A percentile compares a stretch with the other conserved stretches of the same genome.
phyloP scores from a whole-genome alignment of 352 stramenopile genomes.

The Pythium chondricola region DNA sequence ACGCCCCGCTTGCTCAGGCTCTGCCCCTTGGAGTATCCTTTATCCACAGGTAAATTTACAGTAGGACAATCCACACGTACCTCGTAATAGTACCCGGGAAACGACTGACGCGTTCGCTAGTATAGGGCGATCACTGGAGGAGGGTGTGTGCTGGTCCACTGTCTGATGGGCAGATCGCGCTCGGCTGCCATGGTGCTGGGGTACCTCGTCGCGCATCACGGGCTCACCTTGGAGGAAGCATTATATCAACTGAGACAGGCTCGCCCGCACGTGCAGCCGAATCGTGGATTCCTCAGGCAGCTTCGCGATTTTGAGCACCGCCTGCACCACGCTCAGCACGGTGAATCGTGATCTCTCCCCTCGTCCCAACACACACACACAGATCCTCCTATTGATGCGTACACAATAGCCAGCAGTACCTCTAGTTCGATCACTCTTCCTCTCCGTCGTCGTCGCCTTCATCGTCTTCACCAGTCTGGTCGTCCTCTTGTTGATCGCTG shows the following conservation, averaged over 20 bases:
- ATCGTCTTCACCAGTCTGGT: slow-evolving; percentile 3
- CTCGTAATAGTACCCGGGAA: not conserved
- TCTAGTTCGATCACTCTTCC: too few relatives aligned
- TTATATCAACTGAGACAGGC: slow-evolving; percentile 31
- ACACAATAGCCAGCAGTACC: too few relatives aligned
- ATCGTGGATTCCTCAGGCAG: slow-evolving; percentile 55
- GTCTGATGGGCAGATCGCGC: slow-evolving; percentile 60
- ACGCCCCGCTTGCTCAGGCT: slow-evolving; percentile 28
- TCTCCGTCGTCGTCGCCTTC: slow-evolving; percentile 11
- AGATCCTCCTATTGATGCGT: too few relatives aligned
- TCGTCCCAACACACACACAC: too few relatives aligned
- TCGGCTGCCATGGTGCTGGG: slow-evolving; percentile 63
- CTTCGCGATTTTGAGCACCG: slow-evolving; percentile 34
- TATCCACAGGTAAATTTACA: slow-evolving; percentile 38
- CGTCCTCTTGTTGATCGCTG: slow-evolving; percentile 11
- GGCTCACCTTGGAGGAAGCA: slow-evolving; percentile 33
- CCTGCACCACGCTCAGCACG: too few relatives aligned
- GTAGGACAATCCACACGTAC: not conserved
- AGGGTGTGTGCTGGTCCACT: slow-evolving; percentile 72
- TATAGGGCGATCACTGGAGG: slow-evolving; percentile 33
- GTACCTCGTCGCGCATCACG: slow-evolving; percentile 41
- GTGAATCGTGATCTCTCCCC: too few relatives aligned
- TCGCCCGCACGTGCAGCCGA: slow-evolving; percentile 56
- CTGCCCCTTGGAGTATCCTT: slow-evolving; percentile 50
- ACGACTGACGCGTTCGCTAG: not conserved